phyloP scores from a whole-genome alignment of 2,329 filamentous ascomycete species.

The Ceratocystis huliohia region DNA sequence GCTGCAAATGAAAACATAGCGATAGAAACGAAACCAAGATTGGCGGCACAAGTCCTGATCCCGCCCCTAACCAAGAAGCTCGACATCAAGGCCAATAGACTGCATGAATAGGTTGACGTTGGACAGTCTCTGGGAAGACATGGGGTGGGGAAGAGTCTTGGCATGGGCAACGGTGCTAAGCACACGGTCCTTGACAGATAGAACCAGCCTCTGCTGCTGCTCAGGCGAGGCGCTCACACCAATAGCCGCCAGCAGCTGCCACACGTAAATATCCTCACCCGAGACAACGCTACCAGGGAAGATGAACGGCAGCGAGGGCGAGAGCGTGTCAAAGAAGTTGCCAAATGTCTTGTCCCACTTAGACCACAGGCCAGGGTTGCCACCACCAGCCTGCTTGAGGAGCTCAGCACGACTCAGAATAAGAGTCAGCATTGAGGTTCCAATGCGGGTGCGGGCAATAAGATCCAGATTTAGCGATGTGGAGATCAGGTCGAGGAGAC shows the following conservation, averaged over 20 bases:
- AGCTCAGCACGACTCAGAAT: conserved; percentile 88
- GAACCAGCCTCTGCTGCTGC: conserved; percentile 85
- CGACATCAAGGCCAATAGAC: conserved; percentile 95
- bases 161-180: conserved; percentile 86
- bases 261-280: conserved; percentile 89
- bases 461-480: conserved; percentile 70
- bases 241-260: conserved; percentile 93
- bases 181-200: conserved; percentile 94
- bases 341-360: conserved; percentile 80
- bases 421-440: conserved; percentile 82
- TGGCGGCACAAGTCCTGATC: neutral
- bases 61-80: conserved; percentile 37
- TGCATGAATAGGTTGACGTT: conserved; percentile 99
- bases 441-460: conserved; percentile 78
- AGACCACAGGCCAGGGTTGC: conserved; percentile 60
- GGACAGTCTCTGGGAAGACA: conserved; percentile 68
- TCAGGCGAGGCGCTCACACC: conserved; percentile 87
- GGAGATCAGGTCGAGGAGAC: conserved; percentile 73
- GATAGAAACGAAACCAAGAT: conserved; percentile 10
- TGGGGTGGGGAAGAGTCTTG: conserved; percentile 77
- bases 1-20: conserved; percentile 13
- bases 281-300: conserved; percentile 88
- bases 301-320: conserved; percentile 69
- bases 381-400: conserved; percentile 65
- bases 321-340: conserved; percentile 72